Evolutionary conservation across 192 early-diverging fungal species (phyloP).

Genomic region (Gryganskiella cystojenkinii): DNA sequence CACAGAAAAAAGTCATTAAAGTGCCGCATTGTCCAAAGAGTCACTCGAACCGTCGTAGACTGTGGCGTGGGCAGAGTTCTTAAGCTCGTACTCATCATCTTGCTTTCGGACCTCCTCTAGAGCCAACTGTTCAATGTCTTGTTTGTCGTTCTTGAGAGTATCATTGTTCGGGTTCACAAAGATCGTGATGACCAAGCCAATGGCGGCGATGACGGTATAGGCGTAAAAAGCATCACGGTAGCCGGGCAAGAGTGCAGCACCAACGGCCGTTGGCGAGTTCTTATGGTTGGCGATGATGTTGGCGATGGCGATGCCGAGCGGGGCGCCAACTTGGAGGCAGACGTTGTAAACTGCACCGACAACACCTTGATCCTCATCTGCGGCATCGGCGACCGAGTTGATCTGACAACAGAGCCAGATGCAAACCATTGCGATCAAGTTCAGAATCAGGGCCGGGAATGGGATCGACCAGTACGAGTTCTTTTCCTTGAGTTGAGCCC

Average conservation of each 20-base stretch:
- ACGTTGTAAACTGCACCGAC: constrained; percentile 12
- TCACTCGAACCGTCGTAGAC: too few relatives aligned
- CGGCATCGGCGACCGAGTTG: background rate
- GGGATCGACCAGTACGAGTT: background rate
- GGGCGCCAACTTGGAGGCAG: constrained; percentile 14
- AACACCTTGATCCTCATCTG: constrained; percentile 1
- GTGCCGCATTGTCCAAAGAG: background rate
- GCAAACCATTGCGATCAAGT: background rate
- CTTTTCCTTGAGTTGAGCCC: background rate
- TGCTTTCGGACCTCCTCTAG: too few relatives aligned
- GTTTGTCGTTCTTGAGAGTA: background rate
- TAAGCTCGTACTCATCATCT: too few relatives aligned
- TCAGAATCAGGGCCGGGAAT: background rate
- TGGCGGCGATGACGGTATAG: background rate
- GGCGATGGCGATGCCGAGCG: constrained; percentile 12
- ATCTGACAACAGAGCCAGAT: constrained; percentile 1
- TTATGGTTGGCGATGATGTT: constrained; percentile 6
- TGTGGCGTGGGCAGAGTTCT: too few relatives aligned
- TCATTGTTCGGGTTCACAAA: background rate
- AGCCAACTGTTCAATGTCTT: too few relatives aligned
- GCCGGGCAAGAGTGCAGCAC: background rate
- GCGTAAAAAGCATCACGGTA: constrained; percentile 13
- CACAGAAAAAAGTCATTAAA: too few relatives aligned
- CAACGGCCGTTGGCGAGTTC: constrained; percentile 7
- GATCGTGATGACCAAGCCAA: background rate